Percentiles rank a stretch among this genome's conserved stretches.
These are phyloP conservation scores for Lablab purpureus DNA, from an alignment of 306 rosid genomes.

Conservation along the genomic window DNA sequence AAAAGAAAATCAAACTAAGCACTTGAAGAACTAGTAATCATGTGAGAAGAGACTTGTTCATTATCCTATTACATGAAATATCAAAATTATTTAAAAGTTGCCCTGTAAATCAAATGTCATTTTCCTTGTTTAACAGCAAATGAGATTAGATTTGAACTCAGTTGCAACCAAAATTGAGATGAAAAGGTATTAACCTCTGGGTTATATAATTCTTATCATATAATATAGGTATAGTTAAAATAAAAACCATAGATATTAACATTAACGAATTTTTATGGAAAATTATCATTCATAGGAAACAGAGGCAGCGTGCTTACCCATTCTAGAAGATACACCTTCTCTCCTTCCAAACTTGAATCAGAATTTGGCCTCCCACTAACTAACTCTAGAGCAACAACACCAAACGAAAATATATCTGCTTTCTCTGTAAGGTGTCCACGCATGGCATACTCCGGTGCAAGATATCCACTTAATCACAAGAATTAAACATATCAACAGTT, in stretches of 20 bases:
- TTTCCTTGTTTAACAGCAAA: neutral
- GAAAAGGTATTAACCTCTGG: neutral
- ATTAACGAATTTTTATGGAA: neutral
- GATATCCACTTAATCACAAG: conserved; percentile 70
- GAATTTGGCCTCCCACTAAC: conserved; percentile 80
- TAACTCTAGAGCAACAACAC: conserved; percentile 82
- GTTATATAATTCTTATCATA: neutral
- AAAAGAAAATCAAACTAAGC: neutral
- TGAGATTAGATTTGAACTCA: neutral
- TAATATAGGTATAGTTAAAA: conserved; percentile 7
- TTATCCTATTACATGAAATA: conserved; percentile 6
- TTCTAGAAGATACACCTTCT: conserved; percentile 73
- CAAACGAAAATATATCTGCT: conserved; percentile 86
- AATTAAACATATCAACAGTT: conserved; percentile 10
- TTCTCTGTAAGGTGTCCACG: conserved; percentile 88
- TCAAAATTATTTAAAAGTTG: neutral
- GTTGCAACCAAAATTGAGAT: conserved; percentile 15
- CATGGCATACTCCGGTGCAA: conserved; percentile 94
- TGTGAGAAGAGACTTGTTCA: neutral
- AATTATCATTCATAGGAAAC: neutral
- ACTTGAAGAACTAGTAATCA: neutral
- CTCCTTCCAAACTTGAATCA: conserved; percentile 66
- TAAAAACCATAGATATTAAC: conserved; percentile 4
- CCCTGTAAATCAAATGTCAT: neutral
- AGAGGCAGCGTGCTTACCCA: conserved; percentile 59